These are phyloP conservation scores for Ceratocystis alfenasii DNA, from an alignment of 2,329 filamentous ascomycete species.

Conservation along the genomic window DNA sequence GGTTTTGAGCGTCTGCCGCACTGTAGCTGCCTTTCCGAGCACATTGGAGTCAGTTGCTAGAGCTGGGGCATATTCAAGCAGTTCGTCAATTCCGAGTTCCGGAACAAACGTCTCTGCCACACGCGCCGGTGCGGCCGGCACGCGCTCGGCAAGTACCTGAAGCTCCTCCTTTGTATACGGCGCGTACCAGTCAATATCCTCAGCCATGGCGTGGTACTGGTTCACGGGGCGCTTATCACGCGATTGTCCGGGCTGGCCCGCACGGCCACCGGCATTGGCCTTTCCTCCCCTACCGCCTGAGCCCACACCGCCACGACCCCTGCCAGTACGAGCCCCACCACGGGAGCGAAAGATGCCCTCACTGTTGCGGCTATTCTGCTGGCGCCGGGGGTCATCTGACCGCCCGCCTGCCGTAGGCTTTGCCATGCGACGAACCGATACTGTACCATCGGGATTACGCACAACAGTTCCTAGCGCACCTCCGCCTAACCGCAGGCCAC, in stretches of 20 bases:
- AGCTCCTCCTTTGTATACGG: slow-evolving; percentile 28
- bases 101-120: slow-evolving; percentile 27
- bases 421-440: slow-evolving; percentile 16
- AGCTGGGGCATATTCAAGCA: slow-evolving; percentile 28
- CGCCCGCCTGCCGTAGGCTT: slow-evolving; percentile 20
- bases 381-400: slow-evolving; percentile 17
- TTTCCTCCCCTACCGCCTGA: not conserved
- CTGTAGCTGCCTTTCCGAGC: slow-evolving; percentile 28
- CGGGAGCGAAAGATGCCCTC: slow-evolving; percentile 21
- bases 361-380: slow-evolving; percentile 14
- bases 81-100: slow-evolving; percentile 30
- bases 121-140: slow-evolving; percentile 15
- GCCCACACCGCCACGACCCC: slow-evolving; percentile 22
- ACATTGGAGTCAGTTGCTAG: slow-evolving; percentile 28
- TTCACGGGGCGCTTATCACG: slow-evolving; percentile 24
- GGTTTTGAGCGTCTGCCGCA: slow-evolving; percentile 31
- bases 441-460: slow-evolving; percentile 18
- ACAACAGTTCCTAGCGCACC: slow-evolving; percentile 20
- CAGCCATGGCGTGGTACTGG: slow-evolving; percentile 26
- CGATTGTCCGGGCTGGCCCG: slow-evolving; percentile 23
- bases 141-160: slow-evolving; percentile 20
- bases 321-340: slow-evolving; percentile 22
- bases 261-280: slow-evolving; percentile 17
- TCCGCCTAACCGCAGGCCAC: slow-evolving; percentile 24
- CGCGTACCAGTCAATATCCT: slow-evolving; percentile 25